Evolutionary conservation across 352 stramenopile genomes (phyloP).

Genomic region (Vaucheria bursata): DNA sequence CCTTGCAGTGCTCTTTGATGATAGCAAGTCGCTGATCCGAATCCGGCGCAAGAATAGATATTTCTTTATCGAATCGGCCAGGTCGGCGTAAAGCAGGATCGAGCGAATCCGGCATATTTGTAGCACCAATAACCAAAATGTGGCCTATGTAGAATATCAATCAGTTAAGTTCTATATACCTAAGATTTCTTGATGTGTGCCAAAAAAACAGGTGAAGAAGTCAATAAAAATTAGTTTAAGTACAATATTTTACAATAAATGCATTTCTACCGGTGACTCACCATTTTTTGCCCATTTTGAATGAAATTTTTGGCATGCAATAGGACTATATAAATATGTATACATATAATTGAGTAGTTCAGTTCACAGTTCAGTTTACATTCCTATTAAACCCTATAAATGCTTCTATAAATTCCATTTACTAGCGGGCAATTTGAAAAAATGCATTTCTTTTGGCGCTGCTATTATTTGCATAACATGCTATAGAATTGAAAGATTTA

Average conservation of each 20-base stretch:
- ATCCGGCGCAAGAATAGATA: conserved; percentile 83
- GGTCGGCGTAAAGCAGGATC: conserved; percentile 85
- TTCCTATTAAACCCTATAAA: too few species aligned
- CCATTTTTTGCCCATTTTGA: too few species aligned
- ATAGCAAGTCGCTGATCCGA: conserved; percentile 80
- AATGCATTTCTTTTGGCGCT: too few species aligned
- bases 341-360: too few species aligned
- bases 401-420: too few species aligned
- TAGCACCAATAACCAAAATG: conserved; percentile 88
- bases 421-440: too few species aligned
- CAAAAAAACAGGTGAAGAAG: neutral
- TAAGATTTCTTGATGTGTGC: neutral
- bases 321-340: too few species aligned
- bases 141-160: conserved; percentile 51
- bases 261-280: neutral
- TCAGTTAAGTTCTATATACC: neutral
- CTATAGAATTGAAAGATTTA: too few species aligned
- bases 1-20: conserved; percentile 65
- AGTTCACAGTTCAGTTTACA: too few species aligned
- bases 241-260: neutral
- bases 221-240: neutral
- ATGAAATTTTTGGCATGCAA: too few species aligned
- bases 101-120: conserved; percentile 83
- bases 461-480: too few species aligned
- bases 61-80: conserved; percentile 86